phyloP scores from a whole-genome alignment of 768 basidiomycete genomes.

The Rhizopogon vesiculosus region DNA sequence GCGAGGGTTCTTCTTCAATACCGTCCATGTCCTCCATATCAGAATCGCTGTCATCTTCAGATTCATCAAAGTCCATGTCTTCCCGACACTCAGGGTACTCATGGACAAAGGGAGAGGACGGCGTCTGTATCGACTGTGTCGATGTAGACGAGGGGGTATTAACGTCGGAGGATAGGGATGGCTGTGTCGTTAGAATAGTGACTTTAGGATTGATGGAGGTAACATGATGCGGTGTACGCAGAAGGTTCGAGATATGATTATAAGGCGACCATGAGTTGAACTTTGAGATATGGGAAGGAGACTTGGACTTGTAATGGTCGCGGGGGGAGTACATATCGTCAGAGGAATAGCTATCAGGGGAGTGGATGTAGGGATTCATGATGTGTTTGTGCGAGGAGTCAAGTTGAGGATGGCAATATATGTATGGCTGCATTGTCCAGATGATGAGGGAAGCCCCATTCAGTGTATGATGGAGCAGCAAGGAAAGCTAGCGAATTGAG shows the following conservation, averaged over 20 bases:
- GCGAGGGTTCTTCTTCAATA: constrained; percentile 16
- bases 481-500: constrained; percentile 12
- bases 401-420: constrained; percentile 26
- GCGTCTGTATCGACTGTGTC: constrained; percentile 27
- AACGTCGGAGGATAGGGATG: constrained; percentile 18
- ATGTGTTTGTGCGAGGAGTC: constrained; percentile 12
- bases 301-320: constrained; percentile 21
- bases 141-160: constrained; percentile 28
- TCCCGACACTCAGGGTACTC: constrained; percentile 6
- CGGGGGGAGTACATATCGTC: constrained; percentile 17
- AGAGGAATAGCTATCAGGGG: constrained; percentile 12
- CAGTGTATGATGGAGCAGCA: constrained; percentile 17
- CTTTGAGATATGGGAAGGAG: background rate
- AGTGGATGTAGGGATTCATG: constrained; percentile 25
- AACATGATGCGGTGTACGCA: constrained; percentile 13
- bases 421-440: constrained; percentile 20
- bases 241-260: constrained; percentile 4
- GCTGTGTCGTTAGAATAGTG: constrained; percentile 19
- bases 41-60: constrained; percentile 28
- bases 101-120: constrained; percentile 24
- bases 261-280: constrained; percentile 17
- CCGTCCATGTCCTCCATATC: constrained; percentile 31
- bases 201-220: constrained; percentile 23
- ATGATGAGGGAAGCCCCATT: constrained; percentile 10
- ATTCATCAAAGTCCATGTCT: constrained; percentile 26